Percentiles rank a stretch among this genome's conserved stretches.
Conservation (phyloP, 1,284 basidiomycete genomes). For the Ustilago sp. region DNA sequence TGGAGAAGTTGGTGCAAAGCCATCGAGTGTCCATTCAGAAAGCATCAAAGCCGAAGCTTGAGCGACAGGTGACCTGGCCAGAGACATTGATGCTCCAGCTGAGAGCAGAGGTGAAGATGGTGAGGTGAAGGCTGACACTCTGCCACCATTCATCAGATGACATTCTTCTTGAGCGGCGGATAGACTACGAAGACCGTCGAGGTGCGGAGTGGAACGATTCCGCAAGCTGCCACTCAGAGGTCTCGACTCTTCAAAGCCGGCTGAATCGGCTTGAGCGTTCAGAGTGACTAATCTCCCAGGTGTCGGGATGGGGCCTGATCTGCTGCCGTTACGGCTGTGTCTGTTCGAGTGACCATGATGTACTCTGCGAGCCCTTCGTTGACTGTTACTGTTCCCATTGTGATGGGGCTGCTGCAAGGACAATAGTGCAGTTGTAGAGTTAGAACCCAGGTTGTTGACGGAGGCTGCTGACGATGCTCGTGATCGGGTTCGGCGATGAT, state of each 20-base stretch:
- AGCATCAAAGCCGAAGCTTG: conserved; percentile 27
- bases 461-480: conserved; percentile 35
- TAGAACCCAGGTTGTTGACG: conserved; percentile 7
- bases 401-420: conserved; percentile 13
- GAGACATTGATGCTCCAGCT: conserved; percentile 26
- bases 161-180: conserved; percentile 18
- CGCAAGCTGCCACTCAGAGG: conserved; percentile 21
- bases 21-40: conserved; percentile 32
- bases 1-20: conserved; percentile 29
- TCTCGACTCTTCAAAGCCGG: conserved; percentile 14
- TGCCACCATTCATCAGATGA: neutral
- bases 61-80: conserved; percentile 35
- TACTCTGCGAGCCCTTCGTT: conserved; percentile 15
- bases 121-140: conserved; percentile 22
- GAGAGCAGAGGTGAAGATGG: conserved; percentile 26
- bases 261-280: neutral
- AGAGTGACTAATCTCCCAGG: conserved; percentile 8
- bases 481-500: conserved; percentile 22
- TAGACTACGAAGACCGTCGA: conserved; percentile 23
- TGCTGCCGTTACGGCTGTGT: conserved; percentile 27
- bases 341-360: conserved; percentile 16
- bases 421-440: neutral
- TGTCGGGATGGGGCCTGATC: conserved; percentile 17
- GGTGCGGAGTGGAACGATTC: conserved; percentile 44
- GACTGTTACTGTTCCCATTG: conserved; percentile 6